Conservation (phyloP, 495 filamentous ascomycete genomes). For the Elasticomyces elasticus region DNA sequence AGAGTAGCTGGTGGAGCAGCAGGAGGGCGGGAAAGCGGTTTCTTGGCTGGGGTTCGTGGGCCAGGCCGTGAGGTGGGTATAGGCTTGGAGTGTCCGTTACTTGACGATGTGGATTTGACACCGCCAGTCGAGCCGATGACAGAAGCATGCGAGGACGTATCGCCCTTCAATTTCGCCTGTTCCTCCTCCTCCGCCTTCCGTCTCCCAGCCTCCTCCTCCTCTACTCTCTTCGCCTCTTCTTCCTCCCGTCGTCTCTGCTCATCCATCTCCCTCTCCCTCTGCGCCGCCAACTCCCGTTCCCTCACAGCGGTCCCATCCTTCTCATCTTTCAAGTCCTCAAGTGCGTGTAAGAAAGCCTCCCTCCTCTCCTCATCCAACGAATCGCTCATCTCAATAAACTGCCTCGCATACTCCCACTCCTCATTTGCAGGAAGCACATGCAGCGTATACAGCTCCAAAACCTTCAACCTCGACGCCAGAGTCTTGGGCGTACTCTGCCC, state of each 20-base stretch:
- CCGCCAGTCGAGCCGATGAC: no score
- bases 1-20: conserved; percentile 7
- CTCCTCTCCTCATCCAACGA: conserved; percentile 85
- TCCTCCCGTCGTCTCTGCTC: conserved; percentile 51
- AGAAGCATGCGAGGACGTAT: no score
- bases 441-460: conserved; percentile 87
- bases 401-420: conserved; percentile 88
- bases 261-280: conserved; percentile 55
- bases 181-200: conserved; percentile 46
- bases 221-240: conserved; percentile 44
- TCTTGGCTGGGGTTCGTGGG: conserved; percentile 24
- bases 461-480: conserved; percentile 55
- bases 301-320: conserved; percentile 63
- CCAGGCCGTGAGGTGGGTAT: conserved; percentile 1
- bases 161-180: conserved; percentile 18
- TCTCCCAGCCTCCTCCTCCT: conserved; percentile 47
- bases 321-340: conserved; percentile 51
- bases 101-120: not conserved
- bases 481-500: conserved; percentile 55
- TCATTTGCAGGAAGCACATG: conserved; percentile 83
- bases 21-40: conserved; percentile 31
- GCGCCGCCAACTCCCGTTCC: conserved; percentile 49
- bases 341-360: conserved; percentile 69
- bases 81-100: conserved; percentile 2
- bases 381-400: conserved; percentile 76